phyloP scores from a whole-genome alignment of 2,329 filamentous ascomycete species.

The Colletotrichum sp. region DNA sequence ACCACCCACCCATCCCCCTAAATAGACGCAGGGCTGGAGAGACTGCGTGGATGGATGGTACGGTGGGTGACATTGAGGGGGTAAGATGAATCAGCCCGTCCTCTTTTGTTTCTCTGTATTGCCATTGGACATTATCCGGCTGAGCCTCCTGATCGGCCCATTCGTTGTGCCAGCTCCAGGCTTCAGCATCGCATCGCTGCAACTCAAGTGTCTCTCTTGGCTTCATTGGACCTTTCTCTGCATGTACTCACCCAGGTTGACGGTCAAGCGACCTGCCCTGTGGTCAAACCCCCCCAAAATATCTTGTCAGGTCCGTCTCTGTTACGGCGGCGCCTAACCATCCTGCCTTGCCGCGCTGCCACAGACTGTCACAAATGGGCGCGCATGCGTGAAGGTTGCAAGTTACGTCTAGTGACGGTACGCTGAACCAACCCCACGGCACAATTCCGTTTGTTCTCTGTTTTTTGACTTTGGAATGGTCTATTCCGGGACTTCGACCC shows the following conservation, averaged over 20 bases:
- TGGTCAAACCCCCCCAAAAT: background rate
- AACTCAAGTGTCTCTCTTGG: background rate
- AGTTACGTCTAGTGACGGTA: background rate
- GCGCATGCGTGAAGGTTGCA: background rate
- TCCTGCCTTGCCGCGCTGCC: background rate
- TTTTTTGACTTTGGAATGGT: background rate
- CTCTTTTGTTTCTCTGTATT: background rate
- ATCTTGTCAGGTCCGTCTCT: background rate
- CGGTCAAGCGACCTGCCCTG: background rate
- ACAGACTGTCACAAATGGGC: background rate
- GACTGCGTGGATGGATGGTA: background rate
- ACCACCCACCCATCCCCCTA: background rate
- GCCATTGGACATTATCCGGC: background rate
- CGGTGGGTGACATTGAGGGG: background rate
- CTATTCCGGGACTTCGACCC: background rate
- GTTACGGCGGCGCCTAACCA: background rate
- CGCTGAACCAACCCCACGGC: background rate
- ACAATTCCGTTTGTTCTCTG: background rate
- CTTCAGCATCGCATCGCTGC: slow-evolving; percentile 15
- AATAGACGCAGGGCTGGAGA: background rate
- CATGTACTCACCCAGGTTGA: background rate
- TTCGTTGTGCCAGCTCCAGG: slow-evolving; percentile 2
- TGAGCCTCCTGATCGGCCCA: slow-evolving; percentile 2
- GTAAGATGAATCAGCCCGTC: background rate
- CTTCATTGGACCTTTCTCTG: background rate